Base-by-base conservation (phyloP, 225 moss, liverwort and hornwort genomes). In the Neckera pumila region DNA sequence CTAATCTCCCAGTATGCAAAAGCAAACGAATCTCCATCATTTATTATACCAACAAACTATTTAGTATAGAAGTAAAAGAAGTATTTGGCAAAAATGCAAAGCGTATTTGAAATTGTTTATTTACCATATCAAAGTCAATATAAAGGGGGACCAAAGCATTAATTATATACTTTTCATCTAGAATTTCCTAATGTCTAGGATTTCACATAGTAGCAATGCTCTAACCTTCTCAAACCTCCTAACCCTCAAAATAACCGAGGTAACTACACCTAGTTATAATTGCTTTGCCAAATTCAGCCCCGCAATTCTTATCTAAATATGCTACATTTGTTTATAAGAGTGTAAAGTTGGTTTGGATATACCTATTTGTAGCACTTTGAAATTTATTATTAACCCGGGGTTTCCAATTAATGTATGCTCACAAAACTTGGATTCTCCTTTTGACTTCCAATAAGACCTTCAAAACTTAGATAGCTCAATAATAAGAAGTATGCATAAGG, bases 371-470 rank as follows among this genome's bases (percentile, higher is more conserved):
- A 53, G 10, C 1, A 77, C 25, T 77, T 54, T 54, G 8, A 54
- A 56, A 36, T 51, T 77, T 21, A 54, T n/a, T 25, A 56, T 25
- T 15, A 54, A 56, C 1, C 6, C 4, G 21, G 25, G 6, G 0
- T 54, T 0, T 25, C 25, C 10, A 56, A 77, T 6, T 10, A n/a
- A 15, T 54, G 9, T 6, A 23, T 53, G 9, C 3, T 76, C 2
- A 17, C 1, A 0, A 5, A 16, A 45, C 10, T 10, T 30, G 0
- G 3, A 73, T 45, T 76, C 0, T 22, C 3, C 1, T 23, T 76
- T 34, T 51, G 12, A 53, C 34, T 53, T 54, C 7, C 30, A 23
- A 3, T 0, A 54, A 14, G 36, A 14, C 0, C 45, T 0, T 0
- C 0, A 2, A 1, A 76, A 31, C 1, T 54, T 23, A 14, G 2